These are phyloP conservation scores for Spathaspora arborariae DNA, from an alignment of 805 yeast genomes.

Conservation along the genomic window DNA sequence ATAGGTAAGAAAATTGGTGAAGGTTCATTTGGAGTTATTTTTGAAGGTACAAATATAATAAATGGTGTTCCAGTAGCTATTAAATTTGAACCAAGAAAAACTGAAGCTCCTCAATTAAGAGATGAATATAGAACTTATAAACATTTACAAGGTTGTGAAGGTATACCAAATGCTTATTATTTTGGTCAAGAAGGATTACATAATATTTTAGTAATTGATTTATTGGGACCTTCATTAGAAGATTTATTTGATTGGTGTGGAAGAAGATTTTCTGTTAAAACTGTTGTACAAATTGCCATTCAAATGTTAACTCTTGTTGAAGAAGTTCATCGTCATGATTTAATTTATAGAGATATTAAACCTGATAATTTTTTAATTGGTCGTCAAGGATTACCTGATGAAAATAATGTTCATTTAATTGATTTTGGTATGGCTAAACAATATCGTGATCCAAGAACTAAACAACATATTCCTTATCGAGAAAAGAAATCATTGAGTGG, in stretches of 20 bases:
- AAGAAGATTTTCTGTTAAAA: constrained; percentile 63
- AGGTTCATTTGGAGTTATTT: constrained; percentile 82
- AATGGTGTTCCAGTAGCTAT: constrained; percentile 68
- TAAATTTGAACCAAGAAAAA: constrained; percentile 75
- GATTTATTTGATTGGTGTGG: constrained; percentile 90
- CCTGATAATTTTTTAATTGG: constrained; percentile 82
- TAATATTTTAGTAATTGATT: constrained; percentile 70
- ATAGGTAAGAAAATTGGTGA: constrained; percentile 84
- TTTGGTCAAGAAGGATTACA: constrained; percentile 85
- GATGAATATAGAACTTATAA: constrained; percentile 80
- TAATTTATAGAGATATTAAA: constrained; percentile 77
- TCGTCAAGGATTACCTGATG: constrained; percentile 53
- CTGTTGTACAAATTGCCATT: constrained; percentile 69
- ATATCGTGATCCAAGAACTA: constrained; percentile 74
- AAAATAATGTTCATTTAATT: constrained; percentile 66
- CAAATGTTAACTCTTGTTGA: constrained; percentile 75
- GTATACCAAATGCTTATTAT: constrained; percentile 81
- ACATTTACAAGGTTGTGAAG: constrained; percentile 62
- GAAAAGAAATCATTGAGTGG: constrained; percentile 80
- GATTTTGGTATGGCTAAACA: constrained; percentile 90
- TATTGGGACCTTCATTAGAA: constrained; percentile 77
- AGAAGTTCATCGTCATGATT: constrained; percentile 70
- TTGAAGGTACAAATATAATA: constrained; percentile 73
- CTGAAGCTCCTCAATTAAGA: constrained; percentile 80
- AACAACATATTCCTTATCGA: constrained; percentile 78